Conservation (phyloP, 768 basidiomycete genomes). For the Leccinum disarticulatum region DNA sequence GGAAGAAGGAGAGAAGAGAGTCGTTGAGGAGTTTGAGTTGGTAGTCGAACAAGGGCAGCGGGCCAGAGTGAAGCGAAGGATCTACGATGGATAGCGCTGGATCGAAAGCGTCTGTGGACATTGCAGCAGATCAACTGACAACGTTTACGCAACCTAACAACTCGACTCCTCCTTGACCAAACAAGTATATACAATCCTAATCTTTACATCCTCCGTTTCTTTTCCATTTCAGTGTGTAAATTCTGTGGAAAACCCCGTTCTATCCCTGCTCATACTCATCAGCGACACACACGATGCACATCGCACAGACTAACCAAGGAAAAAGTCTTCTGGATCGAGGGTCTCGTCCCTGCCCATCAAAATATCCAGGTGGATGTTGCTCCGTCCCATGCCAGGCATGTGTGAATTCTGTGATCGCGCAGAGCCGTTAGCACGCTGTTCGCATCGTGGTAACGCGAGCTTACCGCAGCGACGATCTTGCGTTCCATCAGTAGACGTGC, state of each 20-base stretch:
- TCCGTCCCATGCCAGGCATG: constrained; percentile 60
- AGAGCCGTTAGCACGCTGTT: background rate
- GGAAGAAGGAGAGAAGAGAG: constrained; percentile 81
- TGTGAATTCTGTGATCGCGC: constrained; percentile 53
- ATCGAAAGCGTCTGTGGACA: constrained; percentile 30
- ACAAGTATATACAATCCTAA: constrained; percentile 24
- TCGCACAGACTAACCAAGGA: constrained; percentile 56
- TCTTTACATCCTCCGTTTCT: constrained; percentile 47
- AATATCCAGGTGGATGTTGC: constrained; percentile 89
- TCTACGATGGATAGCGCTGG: constrained; percentile 27
- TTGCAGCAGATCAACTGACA: background rate
- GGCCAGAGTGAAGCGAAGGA: constrained; percentile 40
- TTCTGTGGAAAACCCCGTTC: constrained; percentile 50
- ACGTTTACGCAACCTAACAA: background rate
- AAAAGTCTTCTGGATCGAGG: constrained; percentile 76
- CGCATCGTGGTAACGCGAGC: constrained; percentile 1
- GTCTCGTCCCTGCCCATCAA: constrained; percentile 90
- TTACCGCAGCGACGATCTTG: constrained; percentile 74
- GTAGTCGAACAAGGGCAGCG: constrained; percentile 68
- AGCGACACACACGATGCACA: constrained; percentile 4
- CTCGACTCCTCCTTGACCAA: constrained; percentile 9
- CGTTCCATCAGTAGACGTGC: constrained; percentile 93
- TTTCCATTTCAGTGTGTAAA: constrained; percentile 69
- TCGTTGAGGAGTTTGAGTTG: constrained; percentile 67
- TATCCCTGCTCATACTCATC: constrained; percentile 42